Percentiles rank a stretch among this genome's conserved stretches.
Conservation (phyloP, 768 basidiomycete genomes). For the Leucocoprinus leucothites region DNA sequence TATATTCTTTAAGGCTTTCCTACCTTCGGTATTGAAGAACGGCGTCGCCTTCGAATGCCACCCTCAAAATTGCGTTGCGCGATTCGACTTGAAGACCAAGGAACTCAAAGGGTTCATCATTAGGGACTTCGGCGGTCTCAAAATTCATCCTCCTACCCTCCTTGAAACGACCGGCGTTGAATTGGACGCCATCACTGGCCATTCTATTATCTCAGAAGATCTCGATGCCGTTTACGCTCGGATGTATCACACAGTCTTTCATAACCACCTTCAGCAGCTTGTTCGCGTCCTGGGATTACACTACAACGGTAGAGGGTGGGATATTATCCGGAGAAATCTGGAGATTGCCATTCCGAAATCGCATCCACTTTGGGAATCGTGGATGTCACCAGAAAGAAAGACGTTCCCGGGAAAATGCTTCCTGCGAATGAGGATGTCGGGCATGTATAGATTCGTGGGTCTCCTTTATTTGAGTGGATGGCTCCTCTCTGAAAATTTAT, state of each 20-base stretch:
- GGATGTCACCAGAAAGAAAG: conserved; percentile 45
- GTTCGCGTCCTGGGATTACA: conserved; percentile 56
- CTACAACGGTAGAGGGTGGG: conserved; percentile 54
- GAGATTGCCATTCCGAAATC: conserved; percentile 39
- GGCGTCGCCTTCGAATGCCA: conserved; percentile 61
- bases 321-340: conserved; percentile 43
- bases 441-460: conserved; percentile 54
- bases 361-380: conserved; percentile 45
- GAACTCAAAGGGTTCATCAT: conserved; percentile 53
- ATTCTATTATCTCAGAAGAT: conserved; percentile 47
- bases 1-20: conserved; percentile 51
- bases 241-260: conserved; percentile 57
- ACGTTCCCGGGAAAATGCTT: conserved; percentile 55
- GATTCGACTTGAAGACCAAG: conserved; percentile 46
- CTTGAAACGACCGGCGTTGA: conserved; percentile 47
- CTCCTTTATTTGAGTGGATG: background rate
- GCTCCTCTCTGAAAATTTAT: background rate
- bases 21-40: conserved; percentile 50
- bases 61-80: conserved; percentile 57
- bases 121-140: conserved; percentile 56
- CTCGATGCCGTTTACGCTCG: conserved; percentile 54
- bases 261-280: conserved; percentile 59
- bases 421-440: conserved; percentile 55
- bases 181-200: conserved; percentile 43
- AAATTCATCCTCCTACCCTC: conserved; percentile 49